Conservation (phyloP, 2,329 filamentous ascomycete species). For the Paraphoma sp. region DNA sequence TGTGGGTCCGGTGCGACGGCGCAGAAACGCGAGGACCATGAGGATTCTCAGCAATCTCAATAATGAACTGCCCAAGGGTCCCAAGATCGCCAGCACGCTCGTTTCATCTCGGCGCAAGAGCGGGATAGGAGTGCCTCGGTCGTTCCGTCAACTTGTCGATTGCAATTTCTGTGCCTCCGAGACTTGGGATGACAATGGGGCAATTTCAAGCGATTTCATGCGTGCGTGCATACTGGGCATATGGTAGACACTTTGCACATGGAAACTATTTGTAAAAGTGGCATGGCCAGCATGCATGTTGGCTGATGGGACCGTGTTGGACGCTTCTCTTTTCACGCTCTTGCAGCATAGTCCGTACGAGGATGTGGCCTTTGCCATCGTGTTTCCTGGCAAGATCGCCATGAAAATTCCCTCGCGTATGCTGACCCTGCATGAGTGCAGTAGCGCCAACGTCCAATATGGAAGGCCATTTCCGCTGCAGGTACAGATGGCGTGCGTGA, state of each 20-base stretch:
- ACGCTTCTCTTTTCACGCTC: not conserved
- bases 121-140: not conserved
- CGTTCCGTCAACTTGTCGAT: not conserved
- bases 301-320: not conserved
- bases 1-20: slow-evolving; percentile 7
- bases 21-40: slow-evolving; percentile 10
- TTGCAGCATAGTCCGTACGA: not conserved
- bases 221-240: not conserved
- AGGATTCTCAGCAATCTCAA: slow-evolving; percentile 8
- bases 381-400: slow-evolving; percentile 5
- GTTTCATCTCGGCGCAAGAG: slow-evolving; percentile 13
- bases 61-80: slow-evolving; percentile 19
- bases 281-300: not conserved
- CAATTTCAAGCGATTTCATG: not conserved
- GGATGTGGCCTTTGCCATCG: not conserved
- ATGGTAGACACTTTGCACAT: not conserved
- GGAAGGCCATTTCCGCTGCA: slow-evolving; percentile 5
- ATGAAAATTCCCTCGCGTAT: not conserved
- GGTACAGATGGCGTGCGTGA: slow-evolving; percentile 3
- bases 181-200: not conserved
- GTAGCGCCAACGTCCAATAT: slow-evolving; percentile 9
- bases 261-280: too few relatives aligned
- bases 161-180: slow-evolving; percentile 2
- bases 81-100: slow-evolving; percentile 6
- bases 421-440: slow-evolving; percentile 6